These are phyloP conservation scores for Schizopora paradoxa DNA, from an alignment of 1,284 basidiomycete species.

Conservation along the genomic window DNA sequence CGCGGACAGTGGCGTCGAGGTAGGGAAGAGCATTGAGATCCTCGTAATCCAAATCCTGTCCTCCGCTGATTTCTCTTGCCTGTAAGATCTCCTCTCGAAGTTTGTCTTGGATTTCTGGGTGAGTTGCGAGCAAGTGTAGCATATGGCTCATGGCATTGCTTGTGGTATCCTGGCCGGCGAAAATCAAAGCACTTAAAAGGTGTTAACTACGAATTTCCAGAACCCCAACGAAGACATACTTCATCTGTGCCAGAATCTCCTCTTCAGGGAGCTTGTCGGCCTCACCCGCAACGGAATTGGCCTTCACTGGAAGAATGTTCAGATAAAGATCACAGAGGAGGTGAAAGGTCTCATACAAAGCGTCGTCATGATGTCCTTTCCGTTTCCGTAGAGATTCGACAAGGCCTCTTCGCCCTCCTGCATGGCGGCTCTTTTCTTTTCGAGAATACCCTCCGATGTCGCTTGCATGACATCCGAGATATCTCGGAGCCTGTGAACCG, in stretches of 20 bases:
- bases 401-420: conserved; percentile 21
- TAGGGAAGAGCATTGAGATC: conserved; percentile 24
- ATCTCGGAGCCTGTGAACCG: neutral
- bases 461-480: conserved; percentile 10
- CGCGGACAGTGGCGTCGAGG: conserved; percentile 28
- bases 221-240: conserved; percentile 22
- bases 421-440: conserved; percentile 22
- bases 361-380: conserved; percentile 28
- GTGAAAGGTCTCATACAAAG: conserved; percentile 20
- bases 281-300: conserved; percentile 23
- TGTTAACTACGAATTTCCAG: conserved; percentile 17
- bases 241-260: conserved; percentile 29
- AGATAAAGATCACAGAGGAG: neutral
- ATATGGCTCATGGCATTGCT: conserved; percentile 24
- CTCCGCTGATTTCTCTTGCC: conserved; percentile 17
- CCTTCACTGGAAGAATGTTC: conserved; percentile 21
- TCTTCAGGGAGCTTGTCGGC: conserved; percentile 26
- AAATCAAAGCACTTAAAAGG: conserved; percentile 23
- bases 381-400: conserved; percentile 23
- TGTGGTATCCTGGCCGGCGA: conserved; percentile 26
- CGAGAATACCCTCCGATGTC: conserved; percentile 5
- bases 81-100: conserved; percentile 23
- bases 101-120: conserved; percentile 22
- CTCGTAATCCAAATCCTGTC: conserved; percentile 25
- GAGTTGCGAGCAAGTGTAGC: conserved; percentile 22